Conservation (phyloP, 768 basidiomycete genomes). For the Lactarius hatsudake region DNA sequence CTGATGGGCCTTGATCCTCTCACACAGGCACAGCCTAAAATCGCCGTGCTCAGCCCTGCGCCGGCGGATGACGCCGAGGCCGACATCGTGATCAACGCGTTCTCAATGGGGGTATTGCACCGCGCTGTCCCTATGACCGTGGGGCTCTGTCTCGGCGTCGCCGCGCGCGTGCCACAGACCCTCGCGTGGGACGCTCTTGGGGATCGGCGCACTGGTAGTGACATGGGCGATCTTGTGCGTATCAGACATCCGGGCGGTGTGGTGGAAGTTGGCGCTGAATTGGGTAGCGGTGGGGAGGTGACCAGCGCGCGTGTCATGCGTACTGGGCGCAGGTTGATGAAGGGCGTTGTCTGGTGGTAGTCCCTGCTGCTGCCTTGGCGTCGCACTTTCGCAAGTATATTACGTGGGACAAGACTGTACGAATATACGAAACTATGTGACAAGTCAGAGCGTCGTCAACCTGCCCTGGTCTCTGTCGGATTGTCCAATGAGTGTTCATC, state of each 20-base stretch:
- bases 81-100: slow-evolving; percentile 55
- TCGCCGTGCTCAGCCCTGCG: slow-evolving; percentile 52
- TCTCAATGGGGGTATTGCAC: slow-evolving; percentile 69
- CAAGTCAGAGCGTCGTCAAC: no score
- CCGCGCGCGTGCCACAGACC: slow-evolving; percentile 52
- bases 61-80: slow-evolving; percentile 34
- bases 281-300: slow-evolving; percentile 46
- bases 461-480: no score
- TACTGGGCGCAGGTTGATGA: slow-evolving; percentile 69
- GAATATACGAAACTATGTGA: not conserved
- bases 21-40: slow-evolving; percentile 68
- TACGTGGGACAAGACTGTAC: not conserved
- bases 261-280: slow-evolving; percentile 63
- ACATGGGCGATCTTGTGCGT: slow-evolving; percentile 37
- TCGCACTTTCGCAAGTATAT: not conserved
- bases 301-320: slow-evolving; percentile 60
- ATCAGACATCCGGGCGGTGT: slow-evolving; percentile 66
- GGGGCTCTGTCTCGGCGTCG: slow-evolving; percentile 65
- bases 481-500: no score
- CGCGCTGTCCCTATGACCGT: slow-evolving; percentile 74
- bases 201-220: slow-evolving; percentile 7
- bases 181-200: slow-evolving; percentile 51
- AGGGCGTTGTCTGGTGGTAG: slow-evolving; percentile 65
- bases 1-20: slow-evolving; percentile 63
- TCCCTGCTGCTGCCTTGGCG: not conserved